These are phyloP conservation scores for Carex littledalei DNA, from an alignment of 176 grass and related monocot genomes.

Conservation along the genomic window DNA sequence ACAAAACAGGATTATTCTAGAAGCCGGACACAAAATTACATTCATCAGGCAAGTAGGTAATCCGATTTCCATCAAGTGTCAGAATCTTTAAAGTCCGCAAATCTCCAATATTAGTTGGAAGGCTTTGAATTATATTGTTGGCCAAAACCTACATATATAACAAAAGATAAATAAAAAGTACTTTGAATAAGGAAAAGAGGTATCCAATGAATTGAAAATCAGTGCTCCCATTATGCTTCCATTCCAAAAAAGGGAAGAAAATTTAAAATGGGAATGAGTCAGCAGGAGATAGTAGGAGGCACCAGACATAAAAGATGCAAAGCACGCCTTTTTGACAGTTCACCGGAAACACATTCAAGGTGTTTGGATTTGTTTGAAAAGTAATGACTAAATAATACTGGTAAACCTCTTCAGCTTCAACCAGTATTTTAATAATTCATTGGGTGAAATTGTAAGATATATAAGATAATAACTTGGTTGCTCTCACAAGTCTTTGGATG, in stretches of 20 bases:
- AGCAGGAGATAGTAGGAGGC: not conserved
- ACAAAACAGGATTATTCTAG: not conserved
- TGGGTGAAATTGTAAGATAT: constrained; percentile 1
- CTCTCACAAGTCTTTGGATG: constrained; percentile 92
- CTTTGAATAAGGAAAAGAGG: not conserved
- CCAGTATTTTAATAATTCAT: constrained; percentile 16
- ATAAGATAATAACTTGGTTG: constrained; percentile 19
- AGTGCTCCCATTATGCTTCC: constrained; percentile 11
- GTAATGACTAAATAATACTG: not conserved
- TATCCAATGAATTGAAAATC: not conserved
- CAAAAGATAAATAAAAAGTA: constrained; percentile 3
- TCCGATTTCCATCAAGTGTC: constrained; percentile 85
- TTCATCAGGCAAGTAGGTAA: constrained; percentile 71
- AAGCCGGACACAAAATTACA: constrained; percentile 41
- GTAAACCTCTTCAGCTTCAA: not conserved
- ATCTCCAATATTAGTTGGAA: constrained; percentile 81
- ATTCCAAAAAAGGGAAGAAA: not conserved
- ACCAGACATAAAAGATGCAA: not conserved
- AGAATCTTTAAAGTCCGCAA: constrained; percentile 73
- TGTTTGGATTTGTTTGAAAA: not conserved
- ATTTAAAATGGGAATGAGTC: not conserved
- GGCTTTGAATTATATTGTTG: constrained; percentile 64
- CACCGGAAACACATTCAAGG: not conserved
- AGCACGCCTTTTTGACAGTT: not conserved
- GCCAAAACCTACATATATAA: constrained; percentile 70